These are phyloP conservation scores for Monilinia polystroma DNA, from an alignment of 2,329 filamentous ascomycete species.

Conservation along the genomic window DNA sequence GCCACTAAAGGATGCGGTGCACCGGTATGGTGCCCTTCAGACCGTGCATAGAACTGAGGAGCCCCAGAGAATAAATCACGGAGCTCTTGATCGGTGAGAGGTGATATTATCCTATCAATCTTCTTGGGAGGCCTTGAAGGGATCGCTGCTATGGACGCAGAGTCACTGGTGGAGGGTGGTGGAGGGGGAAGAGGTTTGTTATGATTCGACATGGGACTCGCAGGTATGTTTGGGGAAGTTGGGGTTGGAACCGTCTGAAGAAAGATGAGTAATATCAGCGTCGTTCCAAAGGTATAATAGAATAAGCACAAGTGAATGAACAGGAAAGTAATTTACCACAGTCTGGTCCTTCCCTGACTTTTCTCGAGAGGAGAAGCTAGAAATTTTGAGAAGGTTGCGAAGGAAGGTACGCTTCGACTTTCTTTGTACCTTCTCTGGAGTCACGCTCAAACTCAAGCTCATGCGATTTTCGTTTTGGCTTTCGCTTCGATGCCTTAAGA, in stretches of 20 bases:
- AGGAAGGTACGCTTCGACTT: constrained; percentile 41
- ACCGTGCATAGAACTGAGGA: constrained; percentile 66
- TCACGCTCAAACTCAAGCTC: constrained; percentile 26
- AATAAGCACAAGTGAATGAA: background rate
- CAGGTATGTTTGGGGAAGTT: constrained; percentile 21
- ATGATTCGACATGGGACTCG: constrained; percentile 42
- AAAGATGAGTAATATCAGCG: constrained; percentile 22
- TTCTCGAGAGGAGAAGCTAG: constrained; percentile 26
- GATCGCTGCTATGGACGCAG: constrained; percentile 45
- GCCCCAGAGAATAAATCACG: constrained; percentile 74
- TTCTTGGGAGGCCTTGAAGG: constrained; percentile 27
- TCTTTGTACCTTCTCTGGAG: constrained; percentile 35
- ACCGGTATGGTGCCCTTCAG: constrained; percentile 57
- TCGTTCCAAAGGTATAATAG: constrained; percentile 25
- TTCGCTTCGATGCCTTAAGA: constrained; percentile 32
- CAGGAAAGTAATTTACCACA: constrained; percentile 25
- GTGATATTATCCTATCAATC: constrained; percentile 58
- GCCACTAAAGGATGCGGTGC: constrained; percentile 62
- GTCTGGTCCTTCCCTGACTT: constrained; percentile 25
- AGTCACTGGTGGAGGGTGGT: constrained; percentile 43
- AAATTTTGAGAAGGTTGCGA: constrained; percentile 38
- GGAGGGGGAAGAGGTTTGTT: constrained; percentile 59
- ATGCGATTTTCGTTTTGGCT: constrained; percentile 28
- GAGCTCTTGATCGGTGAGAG: constrained; percentile 58
- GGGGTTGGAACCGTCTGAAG: constrained; percentile 18